Percentiles rank a stretch among this genome's conserved stretches.
These are phyloP conservation scores for Ambrosiella beaveri DNA, from an alignment of 2,329 filamentous ascomycete genomes.

Conservation along the genomic window DNA sequence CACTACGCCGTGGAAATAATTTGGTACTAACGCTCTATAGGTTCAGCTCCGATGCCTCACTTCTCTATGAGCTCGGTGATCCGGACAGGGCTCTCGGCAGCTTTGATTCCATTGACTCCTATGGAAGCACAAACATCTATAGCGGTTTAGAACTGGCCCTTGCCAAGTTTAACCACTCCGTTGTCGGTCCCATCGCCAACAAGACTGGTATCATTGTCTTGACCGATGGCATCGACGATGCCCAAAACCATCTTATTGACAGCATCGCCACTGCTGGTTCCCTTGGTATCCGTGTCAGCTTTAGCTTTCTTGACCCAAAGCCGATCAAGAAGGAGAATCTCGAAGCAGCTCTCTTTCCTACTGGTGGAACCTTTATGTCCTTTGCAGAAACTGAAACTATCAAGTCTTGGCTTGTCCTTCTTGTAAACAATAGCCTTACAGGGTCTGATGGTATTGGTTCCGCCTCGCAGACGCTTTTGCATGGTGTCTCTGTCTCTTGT, in stretches of 20 bases:
- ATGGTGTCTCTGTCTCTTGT: conserved; percentile 13
- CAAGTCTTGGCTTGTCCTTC: conserved; percentile 14
- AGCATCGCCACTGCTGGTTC: conserved; percentile 10
- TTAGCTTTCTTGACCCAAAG: conserved; percentile 14
- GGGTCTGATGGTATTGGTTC: conserved; percentile 4
- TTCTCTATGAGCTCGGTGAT: conserved; percentile 15
- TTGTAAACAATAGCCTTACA: conserved; percentile 14
- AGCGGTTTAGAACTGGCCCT: conserved; percentile 14
- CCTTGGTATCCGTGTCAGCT: conserved; percentile 15
- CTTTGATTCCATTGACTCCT: conserved; percentile 14
- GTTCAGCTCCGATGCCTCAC: conserved; percentile 13
- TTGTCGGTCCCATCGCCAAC: conserved; percentile 10
- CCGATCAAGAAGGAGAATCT: conserved; percentile 9
- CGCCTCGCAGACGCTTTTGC: conserved; percentile 11
- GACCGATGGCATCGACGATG: conserved; percentile 15
- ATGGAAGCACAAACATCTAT: conserved; percentile 13
- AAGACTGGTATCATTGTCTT: conserved; percentile 15
- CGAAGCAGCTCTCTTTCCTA: conserved; percentile 10
- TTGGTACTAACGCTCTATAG: background rate
- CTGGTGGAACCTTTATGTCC: conserved; percentile 14
- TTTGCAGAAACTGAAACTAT: conserved; percentile 14
- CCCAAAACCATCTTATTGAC: conserved; percentile 10
- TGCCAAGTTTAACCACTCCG: conserved; percentile 11
- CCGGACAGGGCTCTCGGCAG: conserved; percentile 10
- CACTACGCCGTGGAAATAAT: background rate